Conservation (phyloP, 192 early-diverging fungal genomes). For the Mycoemilia scoparia region DNA sequence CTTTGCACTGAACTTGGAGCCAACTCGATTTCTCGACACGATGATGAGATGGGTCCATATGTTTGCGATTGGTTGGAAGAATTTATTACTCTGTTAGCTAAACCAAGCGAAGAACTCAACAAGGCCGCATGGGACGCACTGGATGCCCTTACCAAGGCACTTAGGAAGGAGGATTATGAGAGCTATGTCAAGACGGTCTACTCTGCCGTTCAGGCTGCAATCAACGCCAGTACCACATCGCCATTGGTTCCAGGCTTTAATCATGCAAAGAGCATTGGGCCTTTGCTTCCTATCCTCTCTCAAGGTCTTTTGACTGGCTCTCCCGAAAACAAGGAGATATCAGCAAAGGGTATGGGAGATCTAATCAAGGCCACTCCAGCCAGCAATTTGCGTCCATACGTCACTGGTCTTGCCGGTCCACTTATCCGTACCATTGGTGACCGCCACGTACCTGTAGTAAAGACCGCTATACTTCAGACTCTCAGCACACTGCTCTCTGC, state of each 20-base stretch:
- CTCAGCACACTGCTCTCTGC: constrained; percentile 62
- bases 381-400: constrained; percentile 66
- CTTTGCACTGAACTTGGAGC: constrained; percentile 20
- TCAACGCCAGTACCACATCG: too few relatives aligned
- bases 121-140: constrained; percentile 62
- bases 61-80: constrained; percentile 64
- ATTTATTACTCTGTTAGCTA: constrained; percentile 54
- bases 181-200: constrained; percentile 50
- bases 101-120: constrained; percentile 36
- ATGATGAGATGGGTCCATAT: constrained; percentile 33
- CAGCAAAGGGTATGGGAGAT: constrained; percentile 72
- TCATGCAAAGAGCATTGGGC: constrained; percentile 81
- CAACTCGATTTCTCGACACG: constrained; percentile 18
- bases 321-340: constrained; percentile 64
- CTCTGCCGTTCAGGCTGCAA: constrained; percentile 41
- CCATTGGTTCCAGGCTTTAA: constrained; percentile 64
- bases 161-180: constrained; percentile 82
- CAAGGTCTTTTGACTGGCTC: constrained; percentile 84
- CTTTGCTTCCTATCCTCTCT: constrained; percentile 78
- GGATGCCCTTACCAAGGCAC: constrained; percentile 54
- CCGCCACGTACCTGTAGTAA: constrained; percentile 76
- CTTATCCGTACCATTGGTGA: constrained; percentile 96
- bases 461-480: constrained; percentile 80
- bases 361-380: constrained; percentile 35
- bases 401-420: constrained; percentile 90